phyloP scores from a whole-genome alignment of 2,329 filamentous ascomycete genomes.

The Fusarium praegraminearum region DNA sequence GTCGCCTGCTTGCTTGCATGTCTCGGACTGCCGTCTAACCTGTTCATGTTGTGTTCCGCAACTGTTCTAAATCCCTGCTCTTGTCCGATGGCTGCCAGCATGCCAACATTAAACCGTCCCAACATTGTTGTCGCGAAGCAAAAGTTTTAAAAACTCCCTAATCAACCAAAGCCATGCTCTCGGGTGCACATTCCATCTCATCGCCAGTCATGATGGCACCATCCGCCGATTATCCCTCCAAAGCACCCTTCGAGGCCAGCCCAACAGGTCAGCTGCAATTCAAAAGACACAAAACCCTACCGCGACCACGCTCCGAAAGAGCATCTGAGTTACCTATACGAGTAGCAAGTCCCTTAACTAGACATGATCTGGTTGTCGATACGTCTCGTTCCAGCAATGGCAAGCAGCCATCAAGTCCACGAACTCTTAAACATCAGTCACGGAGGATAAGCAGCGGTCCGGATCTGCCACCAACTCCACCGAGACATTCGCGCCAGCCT shows the following conservation, averaged over 20 bases:
- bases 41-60: slow-evolving; percentile 40
- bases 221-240: slow-evolving; percentile 47
- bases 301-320: slow-evolving; percentile 51
- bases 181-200: slow-evolving; percentile 44
- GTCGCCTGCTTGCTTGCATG: slow-evolving; percentile 42
- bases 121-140: slow-evolving; percentile 44
- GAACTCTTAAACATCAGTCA: slow-evolving; percentile 57
- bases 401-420: slow-evolving; percentile 55
- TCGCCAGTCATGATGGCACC: slow-evolving; percentile 53
- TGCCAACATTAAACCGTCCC: slow-evolving; percentile 38
- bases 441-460: slow-evolving; percentile 59
- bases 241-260: slow-evolving; percentile 45
- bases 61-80: slow-evolving; percentile 33
- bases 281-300: slow-evolving; percentile 61
- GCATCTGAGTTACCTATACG: slow-evolving; percentile 41
- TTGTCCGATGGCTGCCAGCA: slow-evolving; percentile 42
- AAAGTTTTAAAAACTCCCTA: slow-evolving; percentile 29
- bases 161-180: slow-evolving; percentile 45
- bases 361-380: slow-evolving; percentile 47
- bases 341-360: slow-evolving; percentile 42
- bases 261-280: slow-evolving; percentile 55
- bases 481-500: slow-evolving; percentile 69
- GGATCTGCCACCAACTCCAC: slow-evolving; percentile 72
- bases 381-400: slow-evolving; percentile 43
- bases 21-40: slow-evolving; percentile 37